Evolutionary conservation across 768 basidiomycete genomes (phyloP).

Genomic region (Mycena capillaripes): DNA sequence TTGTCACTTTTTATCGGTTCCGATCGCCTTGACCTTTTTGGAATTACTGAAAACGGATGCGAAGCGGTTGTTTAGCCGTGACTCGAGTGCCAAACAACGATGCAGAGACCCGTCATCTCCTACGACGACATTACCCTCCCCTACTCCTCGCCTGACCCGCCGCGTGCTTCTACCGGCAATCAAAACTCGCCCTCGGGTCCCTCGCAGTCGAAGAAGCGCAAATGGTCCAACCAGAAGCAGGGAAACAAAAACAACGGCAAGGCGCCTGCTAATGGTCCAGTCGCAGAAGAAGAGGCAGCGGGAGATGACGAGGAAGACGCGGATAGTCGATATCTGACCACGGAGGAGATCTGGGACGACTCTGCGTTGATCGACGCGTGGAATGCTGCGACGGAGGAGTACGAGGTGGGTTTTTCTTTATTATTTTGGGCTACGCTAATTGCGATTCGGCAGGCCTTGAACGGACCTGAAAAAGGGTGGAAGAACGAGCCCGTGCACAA

Average conservation of each 20-base stretch:
- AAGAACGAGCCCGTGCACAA: constrained; percentile 78
- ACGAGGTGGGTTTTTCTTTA: constrained; percentile 61
- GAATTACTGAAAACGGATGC: constrained; percentile 10
- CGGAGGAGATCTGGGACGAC: constrained; percentile 90
- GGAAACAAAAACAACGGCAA: constrained; percentile 26
- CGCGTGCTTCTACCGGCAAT: constrained; percentile 27
- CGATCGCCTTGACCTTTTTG: too few species aligned
- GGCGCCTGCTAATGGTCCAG: not conserved
- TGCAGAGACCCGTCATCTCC: constrained; percentile 63
- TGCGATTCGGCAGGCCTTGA: constrained; percentile 53
- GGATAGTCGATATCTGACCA: constrained; percentile 74
- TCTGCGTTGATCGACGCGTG: constrained; percentile 86
- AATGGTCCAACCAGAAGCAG: constrained; percentile 55
- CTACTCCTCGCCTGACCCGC: constrained; percentile 40
- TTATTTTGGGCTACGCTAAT: not conserved
- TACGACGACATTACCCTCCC: constrained; percentile 76
- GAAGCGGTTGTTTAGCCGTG: constrained; percentile 22
- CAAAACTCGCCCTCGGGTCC: constrained; percentile 35
- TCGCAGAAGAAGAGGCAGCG: constrained; percentile 38
- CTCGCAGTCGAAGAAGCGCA: constrained; percentile 71
- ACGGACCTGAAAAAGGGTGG: constrained; percentile 82
- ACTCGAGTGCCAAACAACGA: constrained; percentile 31
- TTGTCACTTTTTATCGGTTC: too few species aligned
- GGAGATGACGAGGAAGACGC: constrained; percentile 57
- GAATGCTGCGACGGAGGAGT: constrained; percentile 88